Percentiles rank a stretch among this genome's conserved stretches.
phyloP scores from a whole-genome alignment of 306 rosid genomes.

The Cucurbita maxima region DNA sequence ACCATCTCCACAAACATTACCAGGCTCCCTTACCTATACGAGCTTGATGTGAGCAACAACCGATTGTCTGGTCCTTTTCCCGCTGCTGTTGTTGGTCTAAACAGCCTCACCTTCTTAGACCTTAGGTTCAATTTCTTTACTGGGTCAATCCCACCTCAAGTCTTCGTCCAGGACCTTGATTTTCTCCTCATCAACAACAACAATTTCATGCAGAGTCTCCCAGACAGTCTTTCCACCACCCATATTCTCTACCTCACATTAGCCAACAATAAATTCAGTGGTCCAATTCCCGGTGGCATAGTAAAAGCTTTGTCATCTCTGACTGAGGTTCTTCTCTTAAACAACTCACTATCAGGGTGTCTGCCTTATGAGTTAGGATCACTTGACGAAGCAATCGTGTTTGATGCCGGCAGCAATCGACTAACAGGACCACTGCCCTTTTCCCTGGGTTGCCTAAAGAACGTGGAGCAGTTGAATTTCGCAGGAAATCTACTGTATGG shows the following conservation, averaged over 20 bases:
- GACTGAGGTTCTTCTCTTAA: constrained; percentile 42
- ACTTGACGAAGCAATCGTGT: constrained; percentile 39
- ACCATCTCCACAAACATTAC: constrained; percentile 40
- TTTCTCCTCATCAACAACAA: constrained; percentile 78
- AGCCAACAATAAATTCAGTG: constrained; percentile 69
- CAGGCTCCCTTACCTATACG: constrained; percentile 55
- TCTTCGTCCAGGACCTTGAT: constrained; percentile 50
- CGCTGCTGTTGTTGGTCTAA: constrained; percentile 37
- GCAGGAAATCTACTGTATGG: constrained; percentile 47
- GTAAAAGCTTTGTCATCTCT: constrained; percentile 38
- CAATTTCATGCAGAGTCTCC: constrained; percentile 40
- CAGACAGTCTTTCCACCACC: constrained; percentile 33
- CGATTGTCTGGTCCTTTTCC: constrained; percentile 71
- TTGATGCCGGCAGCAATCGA: constrained; percentile 51
- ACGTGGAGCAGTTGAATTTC: constrained; percentile 44
- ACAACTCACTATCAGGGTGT: constrained; percentile 67
- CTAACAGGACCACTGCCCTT: constrained; percentile 67
- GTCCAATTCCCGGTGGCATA: constrained; percentile 56
- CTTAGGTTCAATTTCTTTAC: constrained; percentile 60
- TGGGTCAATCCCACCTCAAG: constrained; percentile 65
- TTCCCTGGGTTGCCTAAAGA: constrained; percentile 53
- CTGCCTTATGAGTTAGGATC: constrained; percentile 63
- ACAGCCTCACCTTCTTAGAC: constrained; percentile 44
- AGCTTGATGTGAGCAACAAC: constrained; percentile 78
- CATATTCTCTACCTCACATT: constrained; percentile 56